A percentile compares a stretch with the other conserved stretches of the same genome.
Evolutionary conservation across 176 grass and related monocot genomes (phyloP).

Genomic region (Chrysopogon serrulatus): DNA sequence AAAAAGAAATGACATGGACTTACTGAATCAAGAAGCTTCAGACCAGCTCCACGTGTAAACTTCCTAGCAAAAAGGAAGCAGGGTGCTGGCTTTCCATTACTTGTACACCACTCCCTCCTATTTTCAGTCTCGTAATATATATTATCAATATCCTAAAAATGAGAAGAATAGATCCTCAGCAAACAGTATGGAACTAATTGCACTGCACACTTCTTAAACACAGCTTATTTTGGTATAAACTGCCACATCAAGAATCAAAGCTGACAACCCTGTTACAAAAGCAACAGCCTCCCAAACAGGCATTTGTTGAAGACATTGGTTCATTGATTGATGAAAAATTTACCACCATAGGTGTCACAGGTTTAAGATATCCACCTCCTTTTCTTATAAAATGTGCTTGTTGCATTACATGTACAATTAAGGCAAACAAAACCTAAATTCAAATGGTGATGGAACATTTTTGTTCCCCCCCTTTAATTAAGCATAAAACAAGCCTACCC

Average conservation of each 20-base stretch:
- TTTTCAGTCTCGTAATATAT: constrained; percentile 94
- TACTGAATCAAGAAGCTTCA: constrained; percentile 80
- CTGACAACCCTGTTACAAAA: neutral
- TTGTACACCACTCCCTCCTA: constrained; percentile 91
- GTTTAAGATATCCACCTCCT: neutral
- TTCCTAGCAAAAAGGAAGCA: constrained; percentile 99
- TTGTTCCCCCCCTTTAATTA: neutral
- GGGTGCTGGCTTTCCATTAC: constrained; percentile 62
- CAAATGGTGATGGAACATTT: neutral
- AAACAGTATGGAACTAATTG: constrained; percentile 13
- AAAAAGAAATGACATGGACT: constrained; percentile 23
- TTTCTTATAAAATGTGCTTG: neutral
- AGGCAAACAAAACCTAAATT: neutral
- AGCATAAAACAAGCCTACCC: neutral
- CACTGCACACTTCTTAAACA: neutral
- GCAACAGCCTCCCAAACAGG: neutral
- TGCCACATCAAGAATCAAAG: neutral
- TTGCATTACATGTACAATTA: neutral
- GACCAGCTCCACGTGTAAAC: constrained; percentile 75
- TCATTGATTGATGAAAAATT: neutral
- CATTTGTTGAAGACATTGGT: neutral
- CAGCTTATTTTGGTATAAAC: neutral
- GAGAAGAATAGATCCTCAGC: constrained; percentile 11
- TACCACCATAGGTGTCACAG: neutral
- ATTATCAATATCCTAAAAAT: constrained; percentile 84